These are phyloP conservation scores for Bocquillonia castaneifolia DNA, from an alignment of 441 rosid species.

Conservation along the genomic window DNA sequence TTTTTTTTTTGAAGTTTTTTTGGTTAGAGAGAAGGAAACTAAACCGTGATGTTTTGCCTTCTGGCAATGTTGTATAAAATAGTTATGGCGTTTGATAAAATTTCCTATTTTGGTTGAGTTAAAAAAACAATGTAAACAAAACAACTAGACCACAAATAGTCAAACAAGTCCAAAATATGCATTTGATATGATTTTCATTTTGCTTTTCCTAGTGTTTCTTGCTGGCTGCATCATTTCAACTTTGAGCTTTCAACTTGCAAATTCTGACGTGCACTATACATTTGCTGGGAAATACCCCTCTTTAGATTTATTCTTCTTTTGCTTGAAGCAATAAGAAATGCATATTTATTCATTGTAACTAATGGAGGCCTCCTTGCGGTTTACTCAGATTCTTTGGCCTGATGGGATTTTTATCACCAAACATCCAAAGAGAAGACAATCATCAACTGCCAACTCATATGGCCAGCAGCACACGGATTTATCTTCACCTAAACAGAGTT, in stretches of 20 bases:
- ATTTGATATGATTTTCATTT: not conserved
- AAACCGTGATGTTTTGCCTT: too few relatives aligned
- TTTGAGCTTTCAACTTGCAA: not conserved
- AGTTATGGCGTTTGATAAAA: too few relatives aligned
- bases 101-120: too few relatives aligned
- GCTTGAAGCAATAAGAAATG: not conserved
- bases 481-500: conserved; percentile 22
- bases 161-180: not conserved
- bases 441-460: conserved; percentile 31
- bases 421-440: conserved; percentile 68
- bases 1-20: not conserved
- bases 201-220: not conserved
- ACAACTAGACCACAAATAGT: too few relatives aligned
- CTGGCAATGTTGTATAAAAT: too few relatives aligned
- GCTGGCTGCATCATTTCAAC: not conserved
- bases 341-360: conserved; percentile 5
- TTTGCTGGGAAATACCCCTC: not conserved
- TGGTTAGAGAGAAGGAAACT: not conserved
- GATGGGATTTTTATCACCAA: conserved; percentile 95
- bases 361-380: conserved; percentile 18
- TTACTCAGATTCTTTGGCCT: conserved; percentile 87
- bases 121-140: too few relatives aligned
- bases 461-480: conserved; percentile 18
- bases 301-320: conserved; percentile 3
- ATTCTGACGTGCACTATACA: not conserved